These are phyloP conservation scores for Arctium lappa DNA, from an alignment of 129 eudicot species.

Conservation along the genomic window DNA sequence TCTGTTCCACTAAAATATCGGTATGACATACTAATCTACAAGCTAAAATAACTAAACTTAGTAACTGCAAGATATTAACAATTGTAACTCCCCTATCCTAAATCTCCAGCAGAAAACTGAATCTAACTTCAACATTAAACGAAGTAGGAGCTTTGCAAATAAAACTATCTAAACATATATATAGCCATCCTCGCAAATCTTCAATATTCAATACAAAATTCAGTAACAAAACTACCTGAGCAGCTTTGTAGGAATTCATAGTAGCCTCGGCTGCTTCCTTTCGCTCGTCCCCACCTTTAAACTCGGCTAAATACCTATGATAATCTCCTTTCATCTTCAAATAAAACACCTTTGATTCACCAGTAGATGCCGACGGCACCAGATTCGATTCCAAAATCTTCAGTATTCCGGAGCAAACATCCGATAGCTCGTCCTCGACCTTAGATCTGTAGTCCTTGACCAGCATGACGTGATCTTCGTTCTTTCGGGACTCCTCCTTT, in stretches of 20 bases:
- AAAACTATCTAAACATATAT: background rate
- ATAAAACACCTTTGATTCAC: constrained; percentile 68
- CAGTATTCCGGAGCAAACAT: constrained; percentile 51
- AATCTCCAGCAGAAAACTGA: background rate
- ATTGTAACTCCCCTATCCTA: background rate
- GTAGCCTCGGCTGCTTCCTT: constrained; percentile 64
- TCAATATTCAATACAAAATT: background rate
- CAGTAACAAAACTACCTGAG: constrained; percentile 54
- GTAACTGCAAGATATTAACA: background rate
- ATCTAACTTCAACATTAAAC: background rate
- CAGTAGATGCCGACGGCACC: constrained; percentile 47
- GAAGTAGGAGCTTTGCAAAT: background rate
- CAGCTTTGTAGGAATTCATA: constrained; percentile 69
- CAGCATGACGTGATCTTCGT: constrained; percentile 60
- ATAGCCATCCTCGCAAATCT: background rate
- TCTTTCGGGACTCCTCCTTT: constrained; percentile 66
- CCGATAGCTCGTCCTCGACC: constrained; percentile 49
- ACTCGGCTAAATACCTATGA: constrained; percentile 63
- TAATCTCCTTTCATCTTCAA: constrained; percentile 90
- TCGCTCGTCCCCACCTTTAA: constrained; percentile 55
- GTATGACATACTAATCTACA: background rate
- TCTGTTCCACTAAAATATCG: background rate
- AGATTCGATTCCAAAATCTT: constrained; percentile 46
- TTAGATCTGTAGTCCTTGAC: constrained; percentile 68
- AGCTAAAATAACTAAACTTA: background rate